phyloP scores from a whole-genome alignment of 1,284 basidiomycete genomes.

The Trichosporon sp. region DNA sequence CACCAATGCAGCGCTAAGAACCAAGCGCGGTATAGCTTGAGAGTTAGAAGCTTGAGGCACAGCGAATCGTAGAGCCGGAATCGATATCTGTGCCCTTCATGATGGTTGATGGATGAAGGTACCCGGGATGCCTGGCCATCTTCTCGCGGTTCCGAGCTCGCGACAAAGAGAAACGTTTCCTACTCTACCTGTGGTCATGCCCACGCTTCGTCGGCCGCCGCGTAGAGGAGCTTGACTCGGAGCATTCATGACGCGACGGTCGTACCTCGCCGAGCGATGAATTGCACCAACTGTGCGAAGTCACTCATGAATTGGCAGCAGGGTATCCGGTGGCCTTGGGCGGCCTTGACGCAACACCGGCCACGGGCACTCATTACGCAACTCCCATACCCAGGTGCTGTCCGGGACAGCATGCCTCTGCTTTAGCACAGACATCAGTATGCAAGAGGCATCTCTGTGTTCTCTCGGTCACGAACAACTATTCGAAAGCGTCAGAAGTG shows the following conservation, averaged over 20 bases:
- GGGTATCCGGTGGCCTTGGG: no score
- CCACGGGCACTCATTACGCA: not conserved
- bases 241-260: not conserved
- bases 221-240: not conserved
- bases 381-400: not conserved
- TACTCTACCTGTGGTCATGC: not conserved
- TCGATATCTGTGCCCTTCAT: no score
- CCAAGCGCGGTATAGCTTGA: not conserved
- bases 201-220: not conserved
- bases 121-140: not conserved
- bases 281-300: not conserved
- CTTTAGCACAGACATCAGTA: no score
- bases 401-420: no score
- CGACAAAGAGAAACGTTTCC: not conserved
- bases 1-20: not conserved
- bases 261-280: not conserved
- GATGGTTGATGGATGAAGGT: no score
- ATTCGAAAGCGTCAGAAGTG: no score
- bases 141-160: not conserved
- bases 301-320: not conserved
- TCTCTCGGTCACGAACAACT: no score
- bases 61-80: not conserved
- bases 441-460: no score
- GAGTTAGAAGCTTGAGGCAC: not conserved
- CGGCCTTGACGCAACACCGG: not conserved